These are phyloP conservation scores for Paraleonurus japonicus DNA, from an alignment of 257 asterid species.

Conservation along the genomic window DNA sequence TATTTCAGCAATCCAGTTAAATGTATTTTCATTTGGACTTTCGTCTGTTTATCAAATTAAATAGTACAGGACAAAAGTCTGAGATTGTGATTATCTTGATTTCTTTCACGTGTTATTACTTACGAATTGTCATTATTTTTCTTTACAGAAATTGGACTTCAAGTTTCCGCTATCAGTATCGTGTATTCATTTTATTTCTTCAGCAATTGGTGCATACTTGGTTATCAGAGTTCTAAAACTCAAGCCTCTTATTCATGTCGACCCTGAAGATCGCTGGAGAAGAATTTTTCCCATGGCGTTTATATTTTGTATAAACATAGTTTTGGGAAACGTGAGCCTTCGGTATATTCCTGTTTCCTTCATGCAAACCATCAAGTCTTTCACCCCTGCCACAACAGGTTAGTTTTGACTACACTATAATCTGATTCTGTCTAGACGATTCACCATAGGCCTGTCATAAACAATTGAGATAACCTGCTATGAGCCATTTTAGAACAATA, in stretches of 20 bases:
- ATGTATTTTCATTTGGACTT: background rate
- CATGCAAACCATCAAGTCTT: conserved; percentile 86
- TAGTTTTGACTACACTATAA: conserved; percentile 24
- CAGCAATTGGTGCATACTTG: conserved; percentile 63
- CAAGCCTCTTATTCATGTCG: conserved; percentile 68
- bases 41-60: conserved; percentile 1
- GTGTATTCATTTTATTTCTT: conserved; percentile 63
- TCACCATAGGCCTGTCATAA: background rate
- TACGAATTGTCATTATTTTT: background rate
- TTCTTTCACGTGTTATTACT: conserved; percentile 19
- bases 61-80: background rate
- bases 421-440: background rate
- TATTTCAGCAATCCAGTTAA: conserved; percentile 1
- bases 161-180: conserved; percentile 68
- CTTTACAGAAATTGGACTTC: conserved; percentile 58
- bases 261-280: conserved; percentile 72
- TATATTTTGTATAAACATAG: conserved; percentile 75
- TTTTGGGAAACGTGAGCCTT: conserved; percentile 71
- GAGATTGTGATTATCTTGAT: background rate
- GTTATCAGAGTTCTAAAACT: conserved; percentile 66
- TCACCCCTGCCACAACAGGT: conserved; percentile 91
- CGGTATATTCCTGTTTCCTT: conserved; percentile 82
- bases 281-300: conserved; percentile 84
- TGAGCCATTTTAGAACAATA: background rate
- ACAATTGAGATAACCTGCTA: background rate